Conservation (phyloP, 208 protist genomes). For the Leishmania braziliensis region DNA sequence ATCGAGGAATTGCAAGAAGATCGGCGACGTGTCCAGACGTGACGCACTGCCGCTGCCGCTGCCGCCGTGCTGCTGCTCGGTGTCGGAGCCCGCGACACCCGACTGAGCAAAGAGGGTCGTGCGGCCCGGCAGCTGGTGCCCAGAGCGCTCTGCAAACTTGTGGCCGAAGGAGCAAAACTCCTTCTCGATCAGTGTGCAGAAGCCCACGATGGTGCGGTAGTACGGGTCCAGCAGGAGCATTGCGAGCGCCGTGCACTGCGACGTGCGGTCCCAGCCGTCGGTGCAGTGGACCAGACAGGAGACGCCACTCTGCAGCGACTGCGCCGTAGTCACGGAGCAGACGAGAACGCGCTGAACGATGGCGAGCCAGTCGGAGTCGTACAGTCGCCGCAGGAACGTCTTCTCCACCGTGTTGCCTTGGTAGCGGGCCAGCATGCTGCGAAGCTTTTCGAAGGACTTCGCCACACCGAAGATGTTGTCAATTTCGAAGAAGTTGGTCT, state of each 20-base stretch:
- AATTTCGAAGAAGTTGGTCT: conserved; percentile 80
- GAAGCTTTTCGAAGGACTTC: conserved; percentile 71
- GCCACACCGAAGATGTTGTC: conserved; percentile 89
- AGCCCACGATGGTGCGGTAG: conserved; percentile 94
- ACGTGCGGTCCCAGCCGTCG: conserved; percentile 96
- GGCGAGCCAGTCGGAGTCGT: conserved; percentile 67
- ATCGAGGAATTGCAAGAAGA: conserved; percentile 97
- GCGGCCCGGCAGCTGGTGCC: conserved; percentile 62
- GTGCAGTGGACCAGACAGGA: conserved; percentile 94
- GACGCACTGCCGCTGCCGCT: conserved; percentile 13
- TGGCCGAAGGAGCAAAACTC: conserved; percentile 96
- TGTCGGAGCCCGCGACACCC: conserved; percentile 52
- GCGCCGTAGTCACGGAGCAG: conserved; percentile 46
- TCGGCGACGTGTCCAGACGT: conserved; percentile 82
- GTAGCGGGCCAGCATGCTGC: conserved; percentile 48
- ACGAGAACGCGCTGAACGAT: conserved; percentile 69
- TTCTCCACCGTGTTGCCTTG: conserved; percentile 56
- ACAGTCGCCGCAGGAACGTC: conserved; percentile 53
- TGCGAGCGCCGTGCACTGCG: conserved; percentile 83
- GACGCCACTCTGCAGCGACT: conserved; percentile 49
- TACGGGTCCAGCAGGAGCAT: conserved; percentile 95
- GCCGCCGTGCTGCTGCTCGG: conserved; percentile 33
- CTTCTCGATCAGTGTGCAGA: conserved; percentile 95
- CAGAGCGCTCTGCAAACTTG: conserved; percentile 93
- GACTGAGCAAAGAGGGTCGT: conserved; percentile 47